A percentile compares a stretch with the other conserved stretches of the same genome.
These are phyloP conservation scores for Tilletia horrida DNA, from an alignment of 1,284 basidiomycete species.

Conservation along the genomic window DNA sequence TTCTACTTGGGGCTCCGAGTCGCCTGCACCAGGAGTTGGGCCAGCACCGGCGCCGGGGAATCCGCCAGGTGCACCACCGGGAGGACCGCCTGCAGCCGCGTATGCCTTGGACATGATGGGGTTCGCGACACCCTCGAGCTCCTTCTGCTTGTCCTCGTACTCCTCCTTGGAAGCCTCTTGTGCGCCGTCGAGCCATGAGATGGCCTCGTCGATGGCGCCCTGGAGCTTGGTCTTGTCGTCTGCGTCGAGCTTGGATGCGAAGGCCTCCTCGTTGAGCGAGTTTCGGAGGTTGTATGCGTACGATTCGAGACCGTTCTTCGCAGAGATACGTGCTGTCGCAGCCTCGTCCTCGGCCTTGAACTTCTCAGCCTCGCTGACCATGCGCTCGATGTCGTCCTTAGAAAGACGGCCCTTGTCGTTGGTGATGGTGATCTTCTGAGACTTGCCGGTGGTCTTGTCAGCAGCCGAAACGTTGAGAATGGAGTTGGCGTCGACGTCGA, in stretches of 20 bases:
- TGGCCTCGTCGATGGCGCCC: slow-evolving; percentile 76
- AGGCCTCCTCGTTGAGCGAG: slow-evolving; percentile 57
- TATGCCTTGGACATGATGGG: slow-evolving; percentile 95
- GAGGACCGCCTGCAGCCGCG: slow-evolving; percentile 61
- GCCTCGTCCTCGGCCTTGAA: slow-evolving; percentile 70
- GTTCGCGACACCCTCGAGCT: slow-evolving; percentile 83
- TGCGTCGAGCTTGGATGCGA: slow-evolving; percentile 74
- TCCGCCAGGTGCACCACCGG: slow-evolving; percentile 62
- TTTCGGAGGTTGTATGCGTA: slow-evolving; percentile 96
- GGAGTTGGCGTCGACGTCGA: slow-evolving; percentile 98
- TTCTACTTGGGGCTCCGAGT: slow-evolving; percentile 81
- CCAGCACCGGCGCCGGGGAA: slow-evolving; percentile 54
- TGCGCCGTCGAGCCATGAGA: slow-evolving; percentile 81
- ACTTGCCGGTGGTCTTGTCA: slow-evolving; percentile 97
- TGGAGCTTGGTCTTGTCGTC: slow-evolving; percentile 86
- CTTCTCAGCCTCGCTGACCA: slow-evolving; percentile 69
- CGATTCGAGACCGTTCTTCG: slow-evolving; percentile 79
- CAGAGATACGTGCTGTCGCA: slow-evolving; percentile 66
- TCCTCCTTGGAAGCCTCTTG: slow-evolving; percentile 93
- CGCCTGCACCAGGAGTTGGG: slow-evolving; percentile 53
- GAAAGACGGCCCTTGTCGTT: slow-evolving; percentile 98
- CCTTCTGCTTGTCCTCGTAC: slow-evolving; percentile 92
- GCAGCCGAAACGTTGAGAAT: slow-evolving; percentile 93
- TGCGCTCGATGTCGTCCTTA: slow-evolving; percentile 97
- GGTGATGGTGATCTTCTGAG: slow-evolving; percentile 87